Conservation (phyloP, 441 rosid genomes). For the Erysimum pusillum region DNA sequence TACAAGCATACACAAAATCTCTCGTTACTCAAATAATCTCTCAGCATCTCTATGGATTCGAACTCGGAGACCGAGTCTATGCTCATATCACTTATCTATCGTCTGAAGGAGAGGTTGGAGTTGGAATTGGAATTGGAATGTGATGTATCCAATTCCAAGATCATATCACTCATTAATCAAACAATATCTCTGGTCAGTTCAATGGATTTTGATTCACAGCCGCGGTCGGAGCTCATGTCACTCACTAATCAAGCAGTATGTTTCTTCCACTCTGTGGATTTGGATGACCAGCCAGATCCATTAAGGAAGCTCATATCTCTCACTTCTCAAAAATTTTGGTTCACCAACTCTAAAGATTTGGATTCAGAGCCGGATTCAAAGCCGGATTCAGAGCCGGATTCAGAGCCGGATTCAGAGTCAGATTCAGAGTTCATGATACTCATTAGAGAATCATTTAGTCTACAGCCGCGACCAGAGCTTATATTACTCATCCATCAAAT, state of each 20-base stretch:
- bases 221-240: not conserved
- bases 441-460: not conserved
- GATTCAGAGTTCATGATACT: not conserved
- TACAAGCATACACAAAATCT: too few relatives aligned
- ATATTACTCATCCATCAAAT: not conserved
- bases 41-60: not conserved
- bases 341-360: not conserved
- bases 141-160: not conserved
- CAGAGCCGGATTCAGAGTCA: not conserved
- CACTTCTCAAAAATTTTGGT: not conserved
- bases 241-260: not conserved
- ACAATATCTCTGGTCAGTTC: not conserved
- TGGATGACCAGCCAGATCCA: not conserved
- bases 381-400: too few relatives aligned
- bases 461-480: not conserved
- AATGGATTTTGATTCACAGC: not conserved
- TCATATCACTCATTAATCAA: not conserved
- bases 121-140: not conserved
- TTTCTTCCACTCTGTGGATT: conserved; percentile 1
- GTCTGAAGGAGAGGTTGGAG: not conserved
- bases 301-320: not conserved
- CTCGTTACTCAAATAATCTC: not conserved
- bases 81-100: not conserved
- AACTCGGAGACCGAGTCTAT: not conserved
- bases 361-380: not conserved